Conservation (phyloP, 2,329 filamentous ascomycete genomes). For the Alternaria solani region DNA sequence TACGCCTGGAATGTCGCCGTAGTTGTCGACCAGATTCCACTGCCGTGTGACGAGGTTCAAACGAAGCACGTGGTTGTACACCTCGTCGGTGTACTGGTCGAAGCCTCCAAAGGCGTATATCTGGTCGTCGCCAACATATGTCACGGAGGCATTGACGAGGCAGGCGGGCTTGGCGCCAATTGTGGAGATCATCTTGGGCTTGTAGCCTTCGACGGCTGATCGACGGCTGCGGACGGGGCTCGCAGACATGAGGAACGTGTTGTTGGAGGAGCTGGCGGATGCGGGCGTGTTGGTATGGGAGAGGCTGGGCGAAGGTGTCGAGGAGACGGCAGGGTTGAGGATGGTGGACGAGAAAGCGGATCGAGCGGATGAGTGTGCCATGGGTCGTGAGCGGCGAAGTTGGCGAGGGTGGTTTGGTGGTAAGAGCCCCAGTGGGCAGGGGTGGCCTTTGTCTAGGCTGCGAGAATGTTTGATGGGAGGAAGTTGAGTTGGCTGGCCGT, state of each 20-base stretch:
- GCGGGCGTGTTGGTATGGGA: conserved; percentile 54
- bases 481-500: conserved; percentile 25
- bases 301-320: conserved; percentile 54
- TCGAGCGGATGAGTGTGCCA: conserved; percentile 40
- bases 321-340: conserved; percentile 35
- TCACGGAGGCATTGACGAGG: conserved; percentile 96
- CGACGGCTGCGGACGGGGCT: conserved; percentile 65
- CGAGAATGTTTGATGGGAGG: conserved; percentile 30
- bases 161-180: conserved; percentile 79
- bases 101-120: conserved; percentile 99
- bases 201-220: conserved; percentile 75
- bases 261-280: conserved; percentile 68
- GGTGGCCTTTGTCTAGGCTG: conserved; percentile 27
- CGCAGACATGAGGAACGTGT: conserved; percentile 88
- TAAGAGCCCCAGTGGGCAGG: conserved; percentile 30
- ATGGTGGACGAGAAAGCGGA: conserved; percentile 31
- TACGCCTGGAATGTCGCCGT: conserved; percentile 95
- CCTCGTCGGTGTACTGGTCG: conserved; percentile 97
- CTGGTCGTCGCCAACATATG: conserved; percentile 96
- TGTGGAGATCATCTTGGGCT: conserved; percentile 76
- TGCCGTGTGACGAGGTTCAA: conserved; percentile 87
- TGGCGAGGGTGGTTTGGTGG: conserved; percentile 19
- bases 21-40: conserved; percentile 97
- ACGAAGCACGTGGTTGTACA: conserved; percentile 96
- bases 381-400: conserved; percentile 28